Conservation (phyloP, 345 rosid genomes). For the Acer negundo region DNA sequence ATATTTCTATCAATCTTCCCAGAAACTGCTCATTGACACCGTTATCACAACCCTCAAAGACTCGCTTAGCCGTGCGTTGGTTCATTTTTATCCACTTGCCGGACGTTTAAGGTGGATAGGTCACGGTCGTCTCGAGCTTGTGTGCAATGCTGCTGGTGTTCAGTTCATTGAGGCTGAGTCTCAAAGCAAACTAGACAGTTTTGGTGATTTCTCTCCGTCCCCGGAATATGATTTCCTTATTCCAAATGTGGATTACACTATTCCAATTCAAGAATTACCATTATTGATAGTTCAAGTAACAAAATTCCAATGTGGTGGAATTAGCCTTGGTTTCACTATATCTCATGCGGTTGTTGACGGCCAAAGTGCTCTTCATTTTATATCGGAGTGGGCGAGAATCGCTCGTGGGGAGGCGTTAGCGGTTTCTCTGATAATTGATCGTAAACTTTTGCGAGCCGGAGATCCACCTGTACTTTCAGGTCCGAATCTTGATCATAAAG, state of each 20-base stretch:
- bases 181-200: conserved; percentile 31
- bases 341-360: conserved; percentile 67
- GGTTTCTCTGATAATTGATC: conserved; percentile 38
- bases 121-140: conserved; percentile 46
- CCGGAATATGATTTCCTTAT: conserved; percentile 38
- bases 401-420: conserved; percentile 40
- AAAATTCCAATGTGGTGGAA: conserved; percentile 53
- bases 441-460: conserved; percentile 41
- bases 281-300: conserved; percentile 52
- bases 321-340: conserved; percentile 42
- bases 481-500: conserved; percentile 32
- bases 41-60: conserved; percentile 34
- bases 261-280: conserved; percentile 47
- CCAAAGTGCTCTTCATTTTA: conserved; percentile 53
- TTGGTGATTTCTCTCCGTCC: conserved; percentile 40
- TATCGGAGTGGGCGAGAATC: conserved; percentile 55
- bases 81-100: conserved; percentile 59
- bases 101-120: conserved; percentile 61
- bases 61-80: conserved; percentile 43
- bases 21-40: conserved; percentile 23
- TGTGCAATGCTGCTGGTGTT: conserved; percentile 49
- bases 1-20: conserved; percentile 50
- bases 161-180: conserved; percentile 47
- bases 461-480: conserved; percentile 22
- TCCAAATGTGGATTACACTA: conserved; percentile 44